phyloP scores from a whole-genome alignment of 306 rosid genomes.

The Potentilla sterilis region DNA sequence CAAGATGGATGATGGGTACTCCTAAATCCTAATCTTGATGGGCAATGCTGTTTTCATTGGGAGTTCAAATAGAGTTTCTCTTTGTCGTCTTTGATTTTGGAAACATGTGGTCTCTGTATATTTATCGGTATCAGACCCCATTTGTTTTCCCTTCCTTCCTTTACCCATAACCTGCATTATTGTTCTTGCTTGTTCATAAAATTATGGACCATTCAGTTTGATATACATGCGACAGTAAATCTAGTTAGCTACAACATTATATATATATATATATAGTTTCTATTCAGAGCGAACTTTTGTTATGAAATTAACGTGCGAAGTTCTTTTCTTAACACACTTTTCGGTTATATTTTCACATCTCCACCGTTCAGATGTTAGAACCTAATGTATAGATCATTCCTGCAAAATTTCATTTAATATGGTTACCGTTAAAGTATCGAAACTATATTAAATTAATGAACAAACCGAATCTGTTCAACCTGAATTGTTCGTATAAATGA shows the following conservation, averaged over 20 bases:
- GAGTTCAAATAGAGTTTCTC: conserved; percentile 7
- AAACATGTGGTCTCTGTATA: conserved; percentile 4
- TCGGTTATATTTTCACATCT: too few relatives aligned
- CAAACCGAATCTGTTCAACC: too few relatives aligned
- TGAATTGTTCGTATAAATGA: too few relatives aligned
- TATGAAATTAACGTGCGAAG: too few relatives aligned
- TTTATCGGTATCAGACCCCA: not conserved
- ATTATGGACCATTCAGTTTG: not conserved
- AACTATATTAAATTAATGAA: too few relatives aligned
- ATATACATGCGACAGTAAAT: not conserved
- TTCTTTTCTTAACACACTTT: too few relatives aligned
- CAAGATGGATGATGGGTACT: conserved; percentile 23
- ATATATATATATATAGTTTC: too few relatives aligned
- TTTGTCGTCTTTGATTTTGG: not conserved
- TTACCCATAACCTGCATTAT: conserved; percentile 2
- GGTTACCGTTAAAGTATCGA: too few relatives aligned
- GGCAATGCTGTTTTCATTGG: conserved; percentile 13
- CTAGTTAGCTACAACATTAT: not conserved
- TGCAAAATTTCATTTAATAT: too few relatives aligned
- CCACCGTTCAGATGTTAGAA: too few relatives aligned
- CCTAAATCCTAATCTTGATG: not conserved
- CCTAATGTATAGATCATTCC: too few relatives aligned
- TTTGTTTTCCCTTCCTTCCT: not conserved
- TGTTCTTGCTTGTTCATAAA: not conserved
- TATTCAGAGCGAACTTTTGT: too few relatives aligned